Conservation (phyloP, 148 eudicot species). For the Rhododendron kiyosumense region DNA sequence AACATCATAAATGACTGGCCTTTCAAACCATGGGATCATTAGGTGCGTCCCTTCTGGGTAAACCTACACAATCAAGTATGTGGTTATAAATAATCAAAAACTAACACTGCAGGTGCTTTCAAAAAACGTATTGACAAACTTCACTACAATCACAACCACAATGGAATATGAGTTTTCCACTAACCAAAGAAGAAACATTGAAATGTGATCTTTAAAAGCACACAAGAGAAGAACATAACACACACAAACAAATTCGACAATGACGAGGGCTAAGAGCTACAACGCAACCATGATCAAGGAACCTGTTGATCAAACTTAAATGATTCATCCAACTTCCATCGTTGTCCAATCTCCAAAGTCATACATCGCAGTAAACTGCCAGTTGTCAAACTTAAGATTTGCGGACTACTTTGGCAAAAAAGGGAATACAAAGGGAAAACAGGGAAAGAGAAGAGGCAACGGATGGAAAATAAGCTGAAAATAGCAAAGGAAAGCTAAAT, state of each 20-base stretch:
- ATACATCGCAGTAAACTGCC: background rate
- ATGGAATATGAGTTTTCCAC: background rate
- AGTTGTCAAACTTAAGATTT: background rate
- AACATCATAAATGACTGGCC: slow-evolving; percentile 89
- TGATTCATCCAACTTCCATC: background rate
- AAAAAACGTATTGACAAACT: background rate
- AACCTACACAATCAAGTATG: slow-evolving; percentile 38
- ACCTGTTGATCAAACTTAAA: background rate
- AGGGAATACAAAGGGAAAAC: background rate
- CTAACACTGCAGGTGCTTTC: background rate
- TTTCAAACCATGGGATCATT: slow-evolving; percentile 90
- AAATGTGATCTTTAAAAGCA: background rate
- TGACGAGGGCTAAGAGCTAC: background rate
- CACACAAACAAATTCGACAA: background rate
- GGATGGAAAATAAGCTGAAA: background rate
- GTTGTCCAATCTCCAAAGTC: background rate
- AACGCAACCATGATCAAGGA: background rate
- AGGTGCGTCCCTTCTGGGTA: slow-evolving; percentile 97
- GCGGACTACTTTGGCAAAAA: background rate
- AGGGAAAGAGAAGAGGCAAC: background rate
- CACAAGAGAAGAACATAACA: background rate
- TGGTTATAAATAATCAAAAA: background rate
- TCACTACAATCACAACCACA: background rate
- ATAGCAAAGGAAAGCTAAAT: background rate
- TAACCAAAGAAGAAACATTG: background rate